Percentiles rank a stretch among this genome's conserved stretches.
Conservation (phyloP, 257 asterid species). For the Lantana camara region DNA sequence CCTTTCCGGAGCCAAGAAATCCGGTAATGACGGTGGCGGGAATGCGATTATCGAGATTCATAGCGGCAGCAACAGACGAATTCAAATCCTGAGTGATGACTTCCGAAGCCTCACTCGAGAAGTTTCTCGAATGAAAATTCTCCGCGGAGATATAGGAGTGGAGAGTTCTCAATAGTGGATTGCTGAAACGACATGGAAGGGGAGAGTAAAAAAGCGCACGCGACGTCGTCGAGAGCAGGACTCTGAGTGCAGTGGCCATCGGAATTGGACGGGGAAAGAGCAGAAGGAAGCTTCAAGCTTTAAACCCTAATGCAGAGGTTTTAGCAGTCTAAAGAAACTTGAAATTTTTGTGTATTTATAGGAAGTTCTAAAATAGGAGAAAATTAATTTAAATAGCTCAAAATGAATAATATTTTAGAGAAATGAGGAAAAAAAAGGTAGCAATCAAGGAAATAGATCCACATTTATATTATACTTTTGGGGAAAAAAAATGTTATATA, state of each 20-base stretch:
- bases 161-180: slow-evolving; percentile 37
- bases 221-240: slow-evolving; percentile 55
- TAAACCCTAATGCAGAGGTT: slow-evolving; percentile 51
- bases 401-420: neutral
- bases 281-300: slow-evolving; percentile 34
- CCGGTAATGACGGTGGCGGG: slow-evolving; percentile 95
- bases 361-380: neutral
- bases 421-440: neutral
- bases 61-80: slow-evolving; percentile 63
- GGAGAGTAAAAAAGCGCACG: slow-evolving; percentile 27
- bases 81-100: slow-evolving; percentile 49
- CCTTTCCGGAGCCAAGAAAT: slow-evolving; percentile 97
- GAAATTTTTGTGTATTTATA: neutral
- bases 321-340: neutral
- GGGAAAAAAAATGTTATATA: no score
- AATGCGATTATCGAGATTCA: slow-evolving; percentile 69
- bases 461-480: no score
- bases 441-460: no score
- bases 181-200: slow-evolving; percentile 26
- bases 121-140: slow-evolving; percentile 41
- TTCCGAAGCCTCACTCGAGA: slow-evolving; percentile 58
- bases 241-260: slow-evolving; percentile 59
- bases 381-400: neutral
- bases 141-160: slow-evolving; percentile 27
- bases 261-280: neutral